Evolutionary conservation across 148 eudicot genomes (phyloP).

Genomic region (Euryodendron excelsum): DNA sequence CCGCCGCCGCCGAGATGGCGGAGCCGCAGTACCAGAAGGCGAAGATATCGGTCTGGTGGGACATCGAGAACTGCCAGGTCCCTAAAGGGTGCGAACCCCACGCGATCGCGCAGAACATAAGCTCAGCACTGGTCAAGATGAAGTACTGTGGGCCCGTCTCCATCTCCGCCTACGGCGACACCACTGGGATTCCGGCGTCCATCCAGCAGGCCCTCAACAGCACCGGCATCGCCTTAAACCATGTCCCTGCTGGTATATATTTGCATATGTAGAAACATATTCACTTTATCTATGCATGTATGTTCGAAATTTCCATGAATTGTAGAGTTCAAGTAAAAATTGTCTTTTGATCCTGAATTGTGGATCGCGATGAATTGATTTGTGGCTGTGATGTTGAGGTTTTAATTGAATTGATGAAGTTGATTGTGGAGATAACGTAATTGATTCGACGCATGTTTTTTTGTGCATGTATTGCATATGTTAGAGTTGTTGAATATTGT

Average conservation of each 20-base stretch:
- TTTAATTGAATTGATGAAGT: neutral
- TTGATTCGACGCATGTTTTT: neutral
- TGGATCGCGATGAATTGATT: neutral
- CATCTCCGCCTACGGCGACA: constrained; percentile 58
- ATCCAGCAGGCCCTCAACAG: constrained; percentile 51
- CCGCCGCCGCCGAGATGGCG: constrained; percentile 17
- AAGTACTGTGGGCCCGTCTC: constrained; percentile 58
- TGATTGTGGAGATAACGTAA: constrained; percentile 1
- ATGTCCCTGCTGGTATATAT: constrained; percentile 50
- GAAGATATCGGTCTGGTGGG: constrained; percentile 84
- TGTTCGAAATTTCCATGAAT: neutral
- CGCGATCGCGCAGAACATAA: constrained; percentile 68
- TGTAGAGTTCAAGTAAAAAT: neutral
- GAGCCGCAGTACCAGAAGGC: constrained; percentile 53
- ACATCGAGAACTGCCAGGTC: constrained; percentile 75
- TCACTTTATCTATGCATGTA: neutral
- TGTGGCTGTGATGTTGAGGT: neutral
- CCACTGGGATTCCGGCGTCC: constrained; percentile 31
- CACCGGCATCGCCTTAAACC: constrained; percentile 57
- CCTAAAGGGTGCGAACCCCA: constrained; percentile 64
- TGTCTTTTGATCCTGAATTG: neutral
- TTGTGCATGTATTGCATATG: neutral
- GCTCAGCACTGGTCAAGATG: constrained; percentile 48
- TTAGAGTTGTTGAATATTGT: neutral
- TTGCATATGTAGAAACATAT: neutral